Conservation (phyloP, 495 filamentous ascomycete genomes). For the Trichoderma asperelloides region DNA sequence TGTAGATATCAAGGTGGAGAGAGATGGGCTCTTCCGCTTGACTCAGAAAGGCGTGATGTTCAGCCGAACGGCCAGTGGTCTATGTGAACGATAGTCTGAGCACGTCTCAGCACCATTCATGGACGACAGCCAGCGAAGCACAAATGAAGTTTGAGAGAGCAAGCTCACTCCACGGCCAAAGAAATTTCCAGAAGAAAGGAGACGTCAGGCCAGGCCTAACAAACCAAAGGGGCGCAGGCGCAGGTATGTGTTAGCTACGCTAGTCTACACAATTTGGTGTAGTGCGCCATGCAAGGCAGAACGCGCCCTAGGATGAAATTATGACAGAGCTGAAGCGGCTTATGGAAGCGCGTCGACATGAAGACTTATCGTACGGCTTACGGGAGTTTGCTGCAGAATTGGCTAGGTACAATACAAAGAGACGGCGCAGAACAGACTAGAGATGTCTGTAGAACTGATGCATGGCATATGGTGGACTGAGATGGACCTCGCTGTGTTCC, state of each 20-base stretch:
- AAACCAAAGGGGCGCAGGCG: neutral
- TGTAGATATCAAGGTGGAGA: neutral
- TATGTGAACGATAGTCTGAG: neutral
- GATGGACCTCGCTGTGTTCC: too few relatives aligned
- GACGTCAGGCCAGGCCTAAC: neutral
- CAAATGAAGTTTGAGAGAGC: neutral
- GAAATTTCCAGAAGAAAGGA: neutral
- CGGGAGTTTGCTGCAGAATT: too few relatives aligned
- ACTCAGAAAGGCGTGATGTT: neutral
- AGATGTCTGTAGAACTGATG: too few relatives aligned
- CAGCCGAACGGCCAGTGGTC: neutral
- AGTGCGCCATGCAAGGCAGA: conserved; percentile 1
- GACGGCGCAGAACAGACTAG: too few relatives aligned
- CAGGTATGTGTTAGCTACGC: neutral
- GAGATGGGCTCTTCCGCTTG: neutral
- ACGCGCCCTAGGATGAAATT: neutral
- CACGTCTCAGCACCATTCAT: neutral
- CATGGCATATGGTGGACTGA: too few relatives aligned
- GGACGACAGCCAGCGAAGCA: neutral
- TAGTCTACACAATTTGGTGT: conserved; percentile 1
- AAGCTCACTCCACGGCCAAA: too few relatives aligned
- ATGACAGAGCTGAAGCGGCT: neutral
- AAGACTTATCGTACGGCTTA: neutral
- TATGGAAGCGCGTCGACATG: neutral
- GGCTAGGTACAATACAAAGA: too few relatives aligned